Percentiles rank a stretch among this genome's conserved stretches.
These are phyloP conservation scores for Ephemerocybe angulata DNA, from an alignment of 768 basidiomycete species.

Conservation along the genomic window DNA sequence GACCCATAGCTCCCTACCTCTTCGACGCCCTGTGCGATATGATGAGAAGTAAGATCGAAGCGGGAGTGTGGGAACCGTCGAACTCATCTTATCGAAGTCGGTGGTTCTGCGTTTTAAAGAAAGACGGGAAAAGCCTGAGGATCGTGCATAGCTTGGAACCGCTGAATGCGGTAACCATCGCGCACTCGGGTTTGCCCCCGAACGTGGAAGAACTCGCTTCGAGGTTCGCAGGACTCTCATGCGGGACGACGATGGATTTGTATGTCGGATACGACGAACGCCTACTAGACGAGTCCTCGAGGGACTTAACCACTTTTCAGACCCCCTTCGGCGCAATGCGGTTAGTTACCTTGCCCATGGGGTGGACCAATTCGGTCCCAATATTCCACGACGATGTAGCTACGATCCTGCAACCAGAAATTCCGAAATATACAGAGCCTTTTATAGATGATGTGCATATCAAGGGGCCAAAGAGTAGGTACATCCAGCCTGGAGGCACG, in stretches of 20 bases:
- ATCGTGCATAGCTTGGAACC: constrained; percentile 34
- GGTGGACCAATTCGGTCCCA: constrained; percentile 9
- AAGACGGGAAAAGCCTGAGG: constrained; percentile 25
- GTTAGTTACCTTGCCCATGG: constrained; percentile 10
- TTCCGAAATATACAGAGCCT: constrained; percentile 27
- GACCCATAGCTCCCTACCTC: constrained; percentile 13
- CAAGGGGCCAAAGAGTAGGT: too few relatives aligned
- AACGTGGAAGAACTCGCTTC: not conserved
- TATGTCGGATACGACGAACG: too few relatives aligned
- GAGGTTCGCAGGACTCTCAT: constrained; percentile 1
- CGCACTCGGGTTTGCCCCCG: constrained; percentile 17
- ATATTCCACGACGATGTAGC: too few relatives aligned
- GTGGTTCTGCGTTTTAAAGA: too few relatives aligned
- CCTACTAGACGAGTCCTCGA: too few relatives aligned
- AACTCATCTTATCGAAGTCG: too few relatives aligned
- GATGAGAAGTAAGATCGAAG: constrained; percentile 24
- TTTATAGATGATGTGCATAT: constrained; percentile 38
- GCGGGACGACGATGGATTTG: too few relatives aligned
- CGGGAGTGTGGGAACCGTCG: constrained; percentile 30
- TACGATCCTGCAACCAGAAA: constrained; percentile 29
- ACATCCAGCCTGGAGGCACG: constrained; percentile 29
- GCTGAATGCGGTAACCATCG: constrained; percentile 30
- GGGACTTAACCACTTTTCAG: too few relatives aligned
- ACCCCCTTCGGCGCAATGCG: constrained; percentile 5
- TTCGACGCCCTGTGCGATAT: constrained; percentile 6